Evolutionary conservation across 192 early-diverging fungal genomes (phyloP).

Genomic region (Geosiphon pyriformis): DNA sequence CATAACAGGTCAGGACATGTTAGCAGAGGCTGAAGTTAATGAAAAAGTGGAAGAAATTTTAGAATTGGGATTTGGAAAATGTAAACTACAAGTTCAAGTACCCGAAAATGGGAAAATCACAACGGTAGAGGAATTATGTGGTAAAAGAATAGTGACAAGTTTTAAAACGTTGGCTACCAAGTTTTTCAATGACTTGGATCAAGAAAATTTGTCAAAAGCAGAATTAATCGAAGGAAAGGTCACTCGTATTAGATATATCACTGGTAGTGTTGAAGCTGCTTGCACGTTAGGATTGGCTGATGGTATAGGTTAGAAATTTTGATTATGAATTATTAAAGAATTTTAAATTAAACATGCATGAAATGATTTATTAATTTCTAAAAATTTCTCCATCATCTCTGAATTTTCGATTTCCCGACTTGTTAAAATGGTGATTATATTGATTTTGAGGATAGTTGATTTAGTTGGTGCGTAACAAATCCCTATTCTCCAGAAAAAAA

Average conservation of each 20-base stretch:
- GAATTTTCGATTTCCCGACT: too few species aligned
- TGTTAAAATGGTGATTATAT: conserved; percentile 1
- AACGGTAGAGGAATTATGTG: conserved; percentile 66
- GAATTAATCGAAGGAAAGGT: conserved; percentile 32
- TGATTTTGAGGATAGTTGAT: conserved; percentile 35
- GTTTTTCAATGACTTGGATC: conserved; percentile 75
- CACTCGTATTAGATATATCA: conserved; percentile 83
- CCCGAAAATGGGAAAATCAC: conserved; percentile 53
- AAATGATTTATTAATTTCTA: neutral
- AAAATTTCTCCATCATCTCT: too few species aligned
- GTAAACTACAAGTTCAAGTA: conserved; percentile 87
- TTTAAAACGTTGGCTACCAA: conserved; percentile 69
- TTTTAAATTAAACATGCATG: neutral
- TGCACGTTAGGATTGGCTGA: conserved; percentile 96
- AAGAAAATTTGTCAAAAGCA: conserved; percentile 29
- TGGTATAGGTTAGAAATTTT: conserved; percentile 77
- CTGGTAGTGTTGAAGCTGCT: conserved; percentile 92
- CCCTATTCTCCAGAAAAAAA: too few species aligned
- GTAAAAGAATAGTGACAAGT: conserved; percentile 91
- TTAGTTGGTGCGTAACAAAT: conserved; percentile 41
- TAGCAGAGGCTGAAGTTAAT: conserved; percentile 71
- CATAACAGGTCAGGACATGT: conserved; percentile 96
- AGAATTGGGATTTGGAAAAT: conserved; percentile 88
- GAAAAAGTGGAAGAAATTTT: conserved; percentile 66
- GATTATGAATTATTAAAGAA: neutral